Base-by-base conservation (phyloP, 2,329 filamentous ascomycete species). In the Myotisia sp. region DNA sequence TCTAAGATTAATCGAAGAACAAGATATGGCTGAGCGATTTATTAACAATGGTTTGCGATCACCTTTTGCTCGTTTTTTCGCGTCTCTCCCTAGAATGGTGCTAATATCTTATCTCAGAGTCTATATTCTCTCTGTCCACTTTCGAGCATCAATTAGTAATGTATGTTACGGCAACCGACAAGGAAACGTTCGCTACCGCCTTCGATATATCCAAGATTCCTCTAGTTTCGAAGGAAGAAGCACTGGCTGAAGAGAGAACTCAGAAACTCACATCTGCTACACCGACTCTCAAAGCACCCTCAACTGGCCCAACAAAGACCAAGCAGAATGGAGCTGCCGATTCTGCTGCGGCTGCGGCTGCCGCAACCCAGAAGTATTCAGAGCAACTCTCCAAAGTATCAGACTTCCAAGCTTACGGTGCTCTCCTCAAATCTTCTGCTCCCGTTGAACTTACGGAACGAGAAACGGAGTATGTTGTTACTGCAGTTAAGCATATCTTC, bases 71-170 rank as follows among this genome's bases (percentile, higher is more conserved):
- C 14, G 19, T 16, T 13, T 32, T 40, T 40, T 18, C 18, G 3
- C 13, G n/a, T n/a, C n/a, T n/a, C n/a, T n/a, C n/a, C n/a, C n/a
- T n/a, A n/a, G n/a, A n/a, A n/a, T n/a, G n/a, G n/a, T n/a, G n/a
- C n/a, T n/a, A n/a, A n/a, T n/a, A n/a, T 21, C 37, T 44, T 23
- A 42, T 27, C 31, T 14, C 48, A 86, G 87, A 95, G 56, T 92
- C 76, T 43, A 92, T 92, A 74, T 98, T 87, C 58, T 92, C 87
- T 6, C 71, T 98, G 14, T 82, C 85, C 7, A 85, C 83, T 39
- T 92, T 98, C 41, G 90, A 95, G 65, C 87, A 95, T 55, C 86
- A 95, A 55, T 76, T 98, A 33, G 86, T 94, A 46, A 81, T 92
- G 74, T 98, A 98, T 51, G 87, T 98, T 47, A 93, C 86, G 12